Evolutionary conservation across 2,329 filamentous ascomycete genomes (phyloP), one percentile per base, ranked within the genome.

Genomic region (Pseudomassariella vexata): DNA sequence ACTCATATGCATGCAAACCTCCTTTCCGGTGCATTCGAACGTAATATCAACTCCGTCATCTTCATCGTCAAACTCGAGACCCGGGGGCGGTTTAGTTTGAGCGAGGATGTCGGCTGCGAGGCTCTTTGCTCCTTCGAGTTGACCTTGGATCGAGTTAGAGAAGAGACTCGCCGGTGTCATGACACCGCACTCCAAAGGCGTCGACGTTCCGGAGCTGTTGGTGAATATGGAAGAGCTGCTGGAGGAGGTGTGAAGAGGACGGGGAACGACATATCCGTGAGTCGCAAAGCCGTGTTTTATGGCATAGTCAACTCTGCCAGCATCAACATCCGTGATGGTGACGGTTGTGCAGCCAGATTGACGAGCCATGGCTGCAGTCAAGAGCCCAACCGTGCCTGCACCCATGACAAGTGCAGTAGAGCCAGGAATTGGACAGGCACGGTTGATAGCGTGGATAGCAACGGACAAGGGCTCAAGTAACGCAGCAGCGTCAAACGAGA

Each of bases 21-120:
- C 81, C 39, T 86, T 84, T 18, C 83, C 83, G 0, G 83, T 87
- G 50, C 82, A 87, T 56, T 88, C 83, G 42, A 87, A 87, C 1
- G 81, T 75, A 5, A 81, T 58, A 47, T 85, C 80, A 3, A 85
- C 72, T 28, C 82, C 79, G 2, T 65, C 72, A 47, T 82, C 76
- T 30, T 82, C 79, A 15, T 70, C 66, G 6, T 66, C 63, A 17
- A 54, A 48, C n/a, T 53, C 48, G 2, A 60, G 32, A n/a, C 52
- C 37, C 3, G 47, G 50, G 6, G 45, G 46, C 11, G 41, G 40
- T 26, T 45, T 55, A 2, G 63, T 59, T 8, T 63, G 45, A 1
- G 65, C 54, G 24, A 76, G 57, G 21, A 76, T 64, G 22, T 73
- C 67, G 8, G 52, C 48, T 2, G 73, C 73, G 5, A 71, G 51